Conservation (phyloP, 1,284 basidiomycete genomes). For the Neotropicomus parvogracilis region DNA sequence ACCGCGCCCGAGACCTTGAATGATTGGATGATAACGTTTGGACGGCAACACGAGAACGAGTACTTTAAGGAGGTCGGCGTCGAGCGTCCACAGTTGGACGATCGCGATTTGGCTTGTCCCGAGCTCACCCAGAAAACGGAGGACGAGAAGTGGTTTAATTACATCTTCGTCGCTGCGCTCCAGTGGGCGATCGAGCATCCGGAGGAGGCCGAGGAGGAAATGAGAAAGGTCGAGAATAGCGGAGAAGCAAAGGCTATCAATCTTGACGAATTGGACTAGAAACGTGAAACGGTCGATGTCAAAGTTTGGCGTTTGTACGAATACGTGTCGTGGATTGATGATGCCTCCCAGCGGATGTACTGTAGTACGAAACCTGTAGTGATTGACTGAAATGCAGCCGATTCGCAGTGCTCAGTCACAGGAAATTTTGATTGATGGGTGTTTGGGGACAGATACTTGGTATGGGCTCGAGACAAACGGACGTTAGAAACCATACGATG, state of each 20-base stretch:
- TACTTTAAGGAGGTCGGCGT: slow-evolving; percentile 4
- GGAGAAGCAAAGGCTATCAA: background rate
- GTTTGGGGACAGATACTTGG: too few relatives aligned
- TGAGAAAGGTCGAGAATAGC: background rate
- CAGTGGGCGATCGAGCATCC: slow-evolving; percentile 6
- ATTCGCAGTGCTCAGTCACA: too few relatives aligned
- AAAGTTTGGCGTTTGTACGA: background rate
- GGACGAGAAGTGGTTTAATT: slow-evolving; percentile 1
- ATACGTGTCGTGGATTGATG: background rate
- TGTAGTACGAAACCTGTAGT: too few relatives aligned
- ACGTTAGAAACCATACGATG: too few relatives aligned
- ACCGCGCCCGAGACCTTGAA: background rate
- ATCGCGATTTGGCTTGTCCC: too few relatives aligned
- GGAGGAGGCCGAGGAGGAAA: background rate
- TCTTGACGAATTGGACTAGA: background rate
- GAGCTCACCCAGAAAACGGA: slow-evolving; percentile 4
- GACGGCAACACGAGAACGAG: slow-evolving; percentile 2
- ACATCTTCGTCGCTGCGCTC: slow-evolving; percentile 8
- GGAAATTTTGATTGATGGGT: too few relatives aligned
- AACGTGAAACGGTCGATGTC: background rate
- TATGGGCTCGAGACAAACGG: too few relatives aligned
- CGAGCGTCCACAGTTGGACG: background rate
- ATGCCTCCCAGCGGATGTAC: too few relatives aligned
- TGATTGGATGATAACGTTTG: background rate
- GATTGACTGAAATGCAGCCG: too few relatives aligned